Percentiles rank a stretch among this genome's conserved stretches.
phyloP scores from a whole-genome alignment of 2,329 filamentous ascomycete species.

The Fusarium buxicola region DNA sequence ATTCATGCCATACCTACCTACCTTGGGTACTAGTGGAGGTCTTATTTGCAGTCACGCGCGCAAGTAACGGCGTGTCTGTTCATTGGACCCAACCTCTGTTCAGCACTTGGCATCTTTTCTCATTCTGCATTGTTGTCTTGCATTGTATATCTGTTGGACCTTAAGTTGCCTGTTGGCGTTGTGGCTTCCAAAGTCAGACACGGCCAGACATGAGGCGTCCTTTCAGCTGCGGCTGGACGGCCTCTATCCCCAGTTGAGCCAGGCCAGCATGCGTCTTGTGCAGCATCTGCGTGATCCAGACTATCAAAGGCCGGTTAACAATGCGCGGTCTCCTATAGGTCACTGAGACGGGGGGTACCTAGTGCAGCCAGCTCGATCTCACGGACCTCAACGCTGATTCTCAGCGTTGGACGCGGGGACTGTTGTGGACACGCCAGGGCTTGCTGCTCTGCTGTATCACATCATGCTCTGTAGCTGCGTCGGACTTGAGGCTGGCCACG shows the following conservation, averaged over 20 bases:
- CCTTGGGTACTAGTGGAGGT: too few species aligned
- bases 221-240: background rate
- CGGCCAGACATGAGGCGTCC: background rate
- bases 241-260: slow-evolving; percentile 6
- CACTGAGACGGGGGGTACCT: background rate
- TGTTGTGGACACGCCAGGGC: background rate
- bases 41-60: too few species aligned
- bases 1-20: too few species aligned
- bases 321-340: slow-evolving; percentile 5
- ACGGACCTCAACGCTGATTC: too few species aligned
- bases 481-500: background rate
- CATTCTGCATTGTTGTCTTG: background rate
- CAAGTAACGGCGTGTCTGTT: too few species aligned
- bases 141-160: background rate
- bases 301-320: slow-evolving; percentile 6
- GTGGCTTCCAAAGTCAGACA: background rate
- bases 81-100: too few species aligned
- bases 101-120: too few species aligned
- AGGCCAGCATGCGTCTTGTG: slow-evolving; percentile 2
- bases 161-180: background rate
- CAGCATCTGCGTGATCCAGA: background rate
- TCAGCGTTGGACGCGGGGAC: background rate
- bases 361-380: too few species aligned
- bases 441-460: background rate
- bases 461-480: background rate